A percentile compares a stretch with the other conserved stretches of the same genome.
These are phyloP conservation scores for Chlorella sp. DNA, from an alignment of 139 green algal genomes.

Conservation along the genomic window DNA sequence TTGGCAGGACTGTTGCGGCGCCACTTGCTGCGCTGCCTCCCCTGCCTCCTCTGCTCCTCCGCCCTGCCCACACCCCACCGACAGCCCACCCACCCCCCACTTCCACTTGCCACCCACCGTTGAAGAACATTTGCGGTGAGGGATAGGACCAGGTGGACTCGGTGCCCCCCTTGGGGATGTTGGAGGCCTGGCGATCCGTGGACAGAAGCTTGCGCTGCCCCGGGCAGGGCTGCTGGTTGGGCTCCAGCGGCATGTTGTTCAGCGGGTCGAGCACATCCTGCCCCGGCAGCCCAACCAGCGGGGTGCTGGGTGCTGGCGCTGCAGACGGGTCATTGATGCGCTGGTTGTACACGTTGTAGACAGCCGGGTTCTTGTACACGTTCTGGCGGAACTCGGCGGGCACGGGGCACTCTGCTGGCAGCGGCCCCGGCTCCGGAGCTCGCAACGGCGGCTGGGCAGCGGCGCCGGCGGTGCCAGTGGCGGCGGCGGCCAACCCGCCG, in stretches of 20 bases:
- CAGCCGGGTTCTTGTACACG: constrained; percentile 44
- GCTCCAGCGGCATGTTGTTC: constrained; percentile 93
- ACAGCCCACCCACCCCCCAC: neutral
- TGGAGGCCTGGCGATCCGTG: constrained; percentile 73
- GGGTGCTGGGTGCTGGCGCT: constrained; percentile 15
- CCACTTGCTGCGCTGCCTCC: no score
- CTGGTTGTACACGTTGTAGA: constrained; percentile 96
- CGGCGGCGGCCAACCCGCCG: neutral
- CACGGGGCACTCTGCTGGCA: constrained; percentile 45
- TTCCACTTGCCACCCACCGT: constrained; percentile 65
- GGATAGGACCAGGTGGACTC: constrained; percentile 89
- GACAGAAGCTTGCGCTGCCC: constrained; percentile 85
- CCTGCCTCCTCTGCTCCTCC: no score
- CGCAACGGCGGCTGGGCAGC: neutral
- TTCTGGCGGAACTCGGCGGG: constrained; percentile 37
- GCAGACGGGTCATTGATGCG: constrained; percentile 66
- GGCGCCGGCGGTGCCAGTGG: neutral
- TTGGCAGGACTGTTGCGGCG: no score
- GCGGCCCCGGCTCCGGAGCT: neutral
- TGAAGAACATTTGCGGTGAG: constrained; percentile 98
- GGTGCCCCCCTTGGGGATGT: constrained; percentile 93
- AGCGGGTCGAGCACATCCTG: constrained; percentile 73
- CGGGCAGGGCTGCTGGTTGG: constrained; percentile 88
- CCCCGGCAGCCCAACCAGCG: constrained; percentile 42
- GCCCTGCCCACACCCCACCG: neutral